Evolutionary conservation across 352 stramenopile genomes (phyloP).

Genomic region (Phytophthora ohioensis): DNA sequence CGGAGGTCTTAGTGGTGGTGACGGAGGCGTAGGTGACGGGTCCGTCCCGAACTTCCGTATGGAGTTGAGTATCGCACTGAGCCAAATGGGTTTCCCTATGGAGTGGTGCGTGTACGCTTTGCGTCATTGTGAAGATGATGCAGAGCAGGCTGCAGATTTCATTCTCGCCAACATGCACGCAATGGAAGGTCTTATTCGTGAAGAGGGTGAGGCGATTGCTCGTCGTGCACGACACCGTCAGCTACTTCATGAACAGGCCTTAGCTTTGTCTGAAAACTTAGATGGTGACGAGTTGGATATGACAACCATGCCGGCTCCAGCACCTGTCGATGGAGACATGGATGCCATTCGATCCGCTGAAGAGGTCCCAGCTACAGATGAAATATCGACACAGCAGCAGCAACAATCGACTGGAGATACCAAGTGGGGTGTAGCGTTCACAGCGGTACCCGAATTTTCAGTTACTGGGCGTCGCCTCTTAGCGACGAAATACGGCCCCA

Average conservation of each 20-base stretch:
- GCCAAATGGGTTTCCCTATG: constrained; percentile 90
- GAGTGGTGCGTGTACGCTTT: constrained; percentile 90
- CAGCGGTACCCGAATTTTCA: constrained; percentile 86
- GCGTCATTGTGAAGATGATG: constrained; percentile 85
- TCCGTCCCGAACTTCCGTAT: constrained; percentile 87
- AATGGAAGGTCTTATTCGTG: constrained; percentile 81
- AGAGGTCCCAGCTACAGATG: constrained; percentile 42
- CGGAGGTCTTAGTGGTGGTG: constrained; percentile 29
- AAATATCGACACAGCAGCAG: constrained; percentile 35
- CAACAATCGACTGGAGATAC: constrained; percentile 47
- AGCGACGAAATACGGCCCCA: constrained; percentile 72
- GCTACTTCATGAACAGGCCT: constrained; percentile 42
- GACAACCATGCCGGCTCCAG: constrained; percentile 26
- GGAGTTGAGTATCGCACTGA: constrained; percentile 80
- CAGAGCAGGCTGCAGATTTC: constrained; percentile 83
- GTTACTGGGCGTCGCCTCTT: constrained; percentile 78
- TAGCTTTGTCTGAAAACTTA: constrained; percentile 29
- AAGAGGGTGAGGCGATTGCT: constrained; percentile 68
- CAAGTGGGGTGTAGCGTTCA: constrained; percentile 91
- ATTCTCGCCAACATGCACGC: constrained; percentile 88
- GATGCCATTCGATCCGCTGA: constrained; percentile 63
- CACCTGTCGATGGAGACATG: constrained; percentile 32
- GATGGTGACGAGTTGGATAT: constrained; percentile 22
- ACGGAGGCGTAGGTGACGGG: constrained; percentile 37
- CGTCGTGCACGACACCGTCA: constrained; percentile 63